These are phyloP conservation scores for Candida frijolesensis DNA, from an alignment of 1,139 yeast species.

Conservation along the genomic window DNA sequence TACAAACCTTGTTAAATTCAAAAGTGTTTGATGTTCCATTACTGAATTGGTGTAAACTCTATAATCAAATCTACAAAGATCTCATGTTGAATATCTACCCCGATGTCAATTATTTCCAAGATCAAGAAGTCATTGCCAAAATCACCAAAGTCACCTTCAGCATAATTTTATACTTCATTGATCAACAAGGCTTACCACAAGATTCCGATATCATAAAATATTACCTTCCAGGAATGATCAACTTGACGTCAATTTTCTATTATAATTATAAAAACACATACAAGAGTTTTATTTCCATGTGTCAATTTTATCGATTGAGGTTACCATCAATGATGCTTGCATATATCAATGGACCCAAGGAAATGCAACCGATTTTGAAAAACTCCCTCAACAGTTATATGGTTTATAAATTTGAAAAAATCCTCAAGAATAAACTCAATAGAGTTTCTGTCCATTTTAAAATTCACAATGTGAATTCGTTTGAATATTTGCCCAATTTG, in stretches of 20 bases:
- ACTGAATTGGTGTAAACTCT: conserved; percentile 10
- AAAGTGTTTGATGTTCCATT: conserved; percentile 9
- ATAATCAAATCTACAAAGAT: conserved; percentile 23
- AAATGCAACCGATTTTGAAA: conserved; percentile 11
- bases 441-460: conserved; percentile 54
- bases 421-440: conserved; percentile 46
- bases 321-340: conserved; percentile 28
- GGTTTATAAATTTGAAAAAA: conserved; percentile 46
- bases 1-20: conserved; percentile 5
- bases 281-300: conserved; percentile 47
- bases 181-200: conserved; percentile 16
- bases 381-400: conserved; percentile 12
- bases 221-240: conserved; percentile 28
- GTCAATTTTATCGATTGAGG: conserved; percentile 42
- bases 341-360: conserved; percentile 13
- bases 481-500: conserved; percentile 28
- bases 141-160: conserved; percentile 30
- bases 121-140: conserved; percentile 25
- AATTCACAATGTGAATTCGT: conserved; percentile 34
- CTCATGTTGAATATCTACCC: conserved; percentile 38
- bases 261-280: conserved; percentile 34
- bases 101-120: conserved; percentile 45
- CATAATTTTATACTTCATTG: conserved; percentile 24
- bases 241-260: conserved; percentile 45
- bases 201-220: conserved; percentile 6